phyloP scores from a whole-genome alignment of 2,329 filamentous ascomycete species.

The Xylariomycetidae sp. region DNA sequence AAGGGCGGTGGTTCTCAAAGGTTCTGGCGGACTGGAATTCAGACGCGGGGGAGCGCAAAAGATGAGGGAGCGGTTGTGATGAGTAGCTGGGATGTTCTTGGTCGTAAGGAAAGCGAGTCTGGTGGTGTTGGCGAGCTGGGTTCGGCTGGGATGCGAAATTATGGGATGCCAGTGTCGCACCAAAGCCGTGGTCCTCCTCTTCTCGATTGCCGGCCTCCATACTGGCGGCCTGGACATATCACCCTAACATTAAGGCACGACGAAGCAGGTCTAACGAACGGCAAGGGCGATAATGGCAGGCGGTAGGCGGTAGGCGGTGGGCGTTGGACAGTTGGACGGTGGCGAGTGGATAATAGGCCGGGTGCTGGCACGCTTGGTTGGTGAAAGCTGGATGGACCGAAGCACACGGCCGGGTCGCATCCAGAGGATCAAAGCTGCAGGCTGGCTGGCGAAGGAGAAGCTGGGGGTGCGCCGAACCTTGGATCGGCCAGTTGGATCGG shows the following conservation, averaged over 20 bases:
- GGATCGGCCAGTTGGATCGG: constrained; percentile 18
- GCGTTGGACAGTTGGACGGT: too few relatives aligned
- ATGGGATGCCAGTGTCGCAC: constrained; percentile 29
- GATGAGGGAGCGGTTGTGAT: constrained; percentile 11
- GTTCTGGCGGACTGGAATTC: constrained; percentile 12
- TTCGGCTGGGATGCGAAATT: constrained; percentile 25
- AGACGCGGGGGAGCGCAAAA: constrained; percentile 10
- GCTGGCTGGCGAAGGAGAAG: background rate
- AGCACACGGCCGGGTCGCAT: constrained; percentile 1
- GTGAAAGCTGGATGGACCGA: too few relatives aligned
- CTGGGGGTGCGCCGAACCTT: constrained; percentile 1
- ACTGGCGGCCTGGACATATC: constrained; percentile 32
- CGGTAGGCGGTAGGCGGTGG: too few relatives aligned
- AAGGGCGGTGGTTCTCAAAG: constrained; percentile 6
- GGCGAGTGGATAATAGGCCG: too few relatives aligned
- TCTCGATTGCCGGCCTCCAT: constrained; percentile 44
- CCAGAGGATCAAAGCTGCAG: background rate
- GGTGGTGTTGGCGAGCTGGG: constrained; percentile 20
- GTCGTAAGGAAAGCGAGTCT: constrained; percentile 21
- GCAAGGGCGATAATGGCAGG: background rate
- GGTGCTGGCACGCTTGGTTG: too few relatives aligned
- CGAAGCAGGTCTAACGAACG: background rate
- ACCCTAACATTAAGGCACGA: constrained; percentile 24
- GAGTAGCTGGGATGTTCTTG: constrained; percentile 17
- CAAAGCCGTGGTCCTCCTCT: constrained; percentile 33